Evolutionary conservation across 2,329 filamentous ascomycete genomes (phyloP), one percentile per base, ranked within the genome.

Genomic region (Periconia sp.): DNA sequence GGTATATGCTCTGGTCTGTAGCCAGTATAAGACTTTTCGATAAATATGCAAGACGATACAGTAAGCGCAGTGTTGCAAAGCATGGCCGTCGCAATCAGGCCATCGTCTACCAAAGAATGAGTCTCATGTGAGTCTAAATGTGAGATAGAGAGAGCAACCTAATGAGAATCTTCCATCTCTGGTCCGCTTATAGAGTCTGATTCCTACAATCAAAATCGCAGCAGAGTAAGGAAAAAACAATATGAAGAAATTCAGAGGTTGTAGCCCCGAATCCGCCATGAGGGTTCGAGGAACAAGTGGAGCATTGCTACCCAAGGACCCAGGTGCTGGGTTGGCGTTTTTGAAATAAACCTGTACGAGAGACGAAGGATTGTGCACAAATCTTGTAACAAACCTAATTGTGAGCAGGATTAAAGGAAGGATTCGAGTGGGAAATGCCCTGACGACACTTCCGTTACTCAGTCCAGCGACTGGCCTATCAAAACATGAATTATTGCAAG

Each of bases 181-280:
- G 9, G 47, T 44, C 11, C 44, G 49, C 19, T 41, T 49, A 47
- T 45, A 57, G 15, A 54, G n/a, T 18, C 55, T 37, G 6, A 57
- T 27, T 2, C n/a, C 17, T 13, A 57, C 55, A 37, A 57, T 47
- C 3, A 27, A 14, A n/a, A 41, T 11, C 13, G 52, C 53, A 11
- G 44, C n/a, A 14, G 43, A 2, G 33, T 51, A 52, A 47, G 52
- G 55, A 30, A 54, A 52, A 8, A 52, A 17, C 7, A 49, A 51
- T 14, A 57, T 41, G 11, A 54, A 54, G 8, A 57, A 23, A 27
- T 54, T 54, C 7, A 45, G 2, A 13, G 44, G 45, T 17, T 56
- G 54, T 18, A 56, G 44, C 2, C 47, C 54, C 11, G 51, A 47
- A 19, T 40, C 41, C n/a, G 54, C 40, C 54, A 54, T 56, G 27